Base-by-base conservation (phyloP, 306 rosid genomes). In the Vachellia pachyceras region DNA sequence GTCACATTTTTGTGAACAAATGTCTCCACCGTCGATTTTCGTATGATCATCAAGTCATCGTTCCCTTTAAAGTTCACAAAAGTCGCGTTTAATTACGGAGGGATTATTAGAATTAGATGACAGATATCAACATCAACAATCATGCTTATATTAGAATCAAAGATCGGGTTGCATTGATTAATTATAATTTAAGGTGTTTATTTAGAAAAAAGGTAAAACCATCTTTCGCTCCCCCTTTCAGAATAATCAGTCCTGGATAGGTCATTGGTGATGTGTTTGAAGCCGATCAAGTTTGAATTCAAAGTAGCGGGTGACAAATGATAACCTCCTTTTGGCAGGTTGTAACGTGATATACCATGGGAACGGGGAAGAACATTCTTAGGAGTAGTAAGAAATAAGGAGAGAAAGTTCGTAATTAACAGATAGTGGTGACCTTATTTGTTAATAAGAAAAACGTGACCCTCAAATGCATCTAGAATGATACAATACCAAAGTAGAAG, bases 231-330 rank as follows among this genome's bases (percentile, higher is more conserved):
- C 8, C 68, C 68, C 40, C 68, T 12, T 12, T 61, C 40, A 12
- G 4, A 25, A 25, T 61, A 29, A 8, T 29, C 67, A 29, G 18
- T 29, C 67, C 8, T 61, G 0, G 40, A 61, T 4, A 13, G n/a
- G 10, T 60, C 39, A 60, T 25, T 5, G 25, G 7, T 1, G 37
- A 13, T 13, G 1, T 61, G 10, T 10, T 10, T 23, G 17, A 36
- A 65, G 22, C 23, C 11, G 18, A n/a, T 68, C 35, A 39, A 41
- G 35, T 68, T 68, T 68, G 73, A 68, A 68, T 40, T 68, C 73
- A 39, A 40, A 40, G 50, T 9, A 40, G 49, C 29, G 70, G 55
- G 5, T 20, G 73, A 68, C 8, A 20, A 39, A 68, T n/a, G 29
- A 39, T 17, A 10, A 67, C 7, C 15, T 9, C 13, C 13, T 68